phyloP scores from a whole-genome alignment of 176 grass and related monocot genomes.

The Zizania latifolia region DNA sequence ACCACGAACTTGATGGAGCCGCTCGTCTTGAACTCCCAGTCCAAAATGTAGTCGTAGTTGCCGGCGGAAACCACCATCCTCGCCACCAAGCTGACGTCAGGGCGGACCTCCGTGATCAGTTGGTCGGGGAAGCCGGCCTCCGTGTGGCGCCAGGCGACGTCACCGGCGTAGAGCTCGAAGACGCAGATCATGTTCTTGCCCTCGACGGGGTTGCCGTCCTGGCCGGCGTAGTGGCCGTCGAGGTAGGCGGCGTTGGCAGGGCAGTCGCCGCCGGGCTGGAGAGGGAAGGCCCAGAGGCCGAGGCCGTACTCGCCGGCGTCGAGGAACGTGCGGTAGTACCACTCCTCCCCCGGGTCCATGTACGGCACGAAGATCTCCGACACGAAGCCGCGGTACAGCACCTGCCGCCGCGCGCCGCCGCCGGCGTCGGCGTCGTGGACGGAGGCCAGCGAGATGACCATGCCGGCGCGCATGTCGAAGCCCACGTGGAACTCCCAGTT shows the following conservation, averaged over 20 bases:
- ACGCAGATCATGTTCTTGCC: conserved; percentile 55
- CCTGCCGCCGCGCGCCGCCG: conserved; percentile 12
- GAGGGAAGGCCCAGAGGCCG: conserved; percentile 40
- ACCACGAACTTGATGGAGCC: conserved; percentile 66
- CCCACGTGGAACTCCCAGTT: conserved; percentile 84
- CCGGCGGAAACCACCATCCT: conserved; percentile 64
- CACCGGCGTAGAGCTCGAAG: conserved; percentile 69
- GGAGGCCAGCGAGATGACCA: conserved; percentile 61
- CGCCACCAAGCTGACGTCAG: conserved; percentile 73
- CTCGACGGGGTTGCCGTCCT: conserved; percentile 42
- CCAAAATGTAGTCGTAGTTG: conserved; percentile 81
- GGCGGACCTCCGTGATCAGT: conserved; percentile 67
- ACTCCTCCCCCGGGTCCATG: conserved; percentile 79
- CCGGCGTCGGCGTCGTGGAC: conserved; percentile 42
- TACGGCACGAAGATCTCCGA: conserved; percentile 83
- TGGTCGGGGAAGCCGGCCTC: conserved; percentile 46
- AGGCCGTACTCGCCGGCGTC: conserved; percentile 73
- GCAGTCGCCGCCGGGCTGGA: conserved; percentile 56
- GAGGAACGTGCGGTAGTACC: conserved; percentile 80
- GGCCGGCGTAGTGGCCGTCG: conserved; percentile 46
- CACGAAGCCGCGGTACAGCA: conserved; percentile 69
- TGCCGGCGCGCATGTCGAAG: conserved; percentile 61
- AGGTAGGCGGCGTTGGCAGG: conserved; percentile 52
- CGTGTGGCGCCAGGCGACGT: conserved; percentile 73
- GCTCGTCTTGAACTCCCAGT: conserved; percentile 88